phyloP scores from a whole-genome alignment of 2,329 filamentous ascomycete species.

The Cytospora piceae region DNA sequence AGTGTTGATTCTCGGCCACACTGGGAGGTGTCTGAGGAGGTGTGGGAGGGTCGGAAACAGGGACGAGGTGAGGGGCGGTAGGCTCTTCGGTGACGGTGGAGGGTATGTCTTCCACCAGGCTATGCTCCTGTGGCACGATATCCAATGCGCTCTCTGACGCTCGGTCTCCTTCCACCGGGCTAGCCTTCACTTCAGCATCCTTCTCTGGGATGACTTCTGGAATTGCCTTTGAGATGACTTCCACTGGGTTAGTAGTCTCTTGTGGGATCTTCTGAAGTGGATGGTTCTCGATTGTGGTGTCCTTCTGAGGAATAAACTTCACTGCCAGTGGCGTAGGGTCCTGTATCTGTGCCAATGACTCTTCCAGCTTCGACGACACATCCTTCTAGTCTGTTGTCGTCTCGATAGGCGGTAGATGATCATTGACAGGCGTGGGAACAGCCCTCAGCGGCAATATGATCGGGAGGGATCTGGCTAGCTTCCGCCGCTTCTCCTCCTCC shows the following conservation, averaged over 20 bases:
- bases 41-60: not conserved
- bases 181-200: too few species aligned
- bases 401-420: not conserved
- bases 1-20: not conserved
- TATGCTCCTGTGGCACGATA: not conserved
- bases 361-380: not conserved
- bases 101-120: not conserved
- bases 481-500: not conserved
- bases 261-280: too few species aligned
- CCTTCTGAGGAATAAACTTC: not conserved
- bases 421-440: not conserved
- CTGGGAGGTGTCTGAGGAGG: not conserved
- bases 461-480: not conserved
- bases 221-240: not conserved
- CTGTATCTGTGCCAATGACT: not conserved
- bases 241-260: not conserved
- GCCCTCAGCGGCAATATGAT: not conserved
- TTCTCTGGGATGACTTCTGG: too few species aligned
- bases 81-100: not conserved
- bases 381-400: not conserved
- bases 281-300: not conserved
- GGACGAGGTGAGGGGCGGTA: not conserved
- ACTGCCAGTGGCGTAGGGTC: not conserved
- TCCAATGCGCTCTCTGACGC: not conserved
- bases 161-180: not conserved